Conservation (phyloP, 164 flowering plant species). For the Macadamia tetraphylla region DNA sequence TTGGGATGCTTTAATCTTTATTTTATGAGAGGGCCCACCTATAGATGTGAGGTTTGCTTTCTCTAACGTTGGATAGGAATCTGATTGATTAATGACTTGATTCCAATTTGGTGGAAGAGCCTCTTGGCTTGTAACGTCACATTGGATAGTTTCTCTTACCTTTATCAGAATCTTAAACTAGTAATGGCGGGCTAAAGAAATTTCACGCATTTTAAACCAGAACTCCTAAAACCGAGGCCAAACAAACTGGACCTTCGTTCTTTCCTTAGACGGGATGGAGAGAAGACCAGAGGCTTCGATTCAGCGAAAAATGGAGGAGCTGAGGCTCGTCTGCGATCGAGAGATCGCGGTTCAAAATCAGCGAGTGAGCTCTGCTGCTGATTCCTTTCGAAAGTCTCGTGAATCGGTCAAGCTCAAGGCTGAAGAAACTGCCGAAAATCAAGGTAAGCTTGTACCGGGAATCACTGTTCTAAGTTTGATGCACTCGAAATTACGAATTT, state of each 20-base stretch:
- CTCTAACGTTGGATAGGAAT: too few relatives aligned
- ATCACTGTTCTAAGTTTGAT: not conserved
- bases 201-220: not conserved
- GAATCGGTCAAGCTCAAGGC: conserved; percentile 32
- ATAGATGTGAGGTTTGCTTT: too few relatives aligned
- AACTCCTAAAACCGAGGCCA: not conserved
- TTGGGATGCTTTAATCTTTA: too few relatives aligned
- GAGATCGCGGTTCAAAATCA: conserved; percentile 24
- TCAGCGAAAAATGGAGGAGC: conserved; percentile 23
- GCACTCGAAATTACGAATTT: not conserved
- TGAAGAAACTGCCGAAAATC: conserved; percentile 29
- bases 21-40: too few relatives aligned
- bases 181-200: too few relatives aligned
- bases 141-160: too few relatives aligned
- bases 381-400: conserved; percentile 27
- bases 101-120: too few relatives aligned
- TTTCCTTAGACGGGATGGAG: not conserved
- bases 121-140: too few relatives aligned
- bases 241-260: too few relatives aligned
- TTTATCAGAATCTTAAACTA: too few relatives aligned
- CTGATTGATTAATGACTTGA: too few relatives aligned
- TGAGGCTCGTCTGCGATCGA: conserved; percentile 33
- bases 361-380: conserved; percentile 19
- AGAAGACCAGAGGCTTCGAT: conserved; percentile 10
- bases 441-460: conserved; percentile 26